phyloP scores from a whole-genome alignment of 306 rosid genomes.

The Bauhinia variegata region DNA sequence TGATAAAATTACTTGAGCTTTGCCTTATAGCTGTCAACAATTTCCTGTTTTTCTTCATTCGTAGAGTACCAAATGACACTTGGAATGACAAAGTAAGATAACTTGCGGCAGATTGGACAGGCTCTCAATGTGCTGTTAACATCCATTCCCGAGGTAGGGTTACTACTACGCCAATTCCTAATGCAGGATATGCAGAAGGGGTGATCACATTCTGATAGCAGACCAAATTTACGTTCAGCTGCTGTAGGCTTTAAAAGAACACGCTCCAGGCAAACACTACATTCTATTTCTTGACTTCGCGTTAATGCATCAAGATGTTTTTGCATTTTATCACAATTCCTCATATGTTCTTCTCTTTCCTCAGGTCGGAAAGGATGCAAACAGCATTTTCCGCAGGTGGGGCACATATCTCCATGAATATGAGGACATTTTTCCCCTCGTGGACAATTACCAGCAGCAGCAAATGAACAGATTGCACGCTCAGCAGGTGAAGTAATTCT shows the following conservation, averaged over 20 bases:
- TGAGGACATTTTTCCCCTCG: conserved; percentile 87
- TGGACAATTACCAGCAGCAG: conserved; percentile 94
- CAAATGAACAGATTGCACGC: conserved; percentile 83
- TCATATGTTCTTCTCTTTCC: conserved; percentile 88
- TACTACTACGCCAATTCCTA: conserved; percentile 96
- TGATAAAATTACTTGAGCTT: conserved; percentile 79
- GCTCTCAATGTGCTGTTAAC: conserved; percentile 86
- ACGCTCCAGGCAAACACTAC: conserved; percentile 94
- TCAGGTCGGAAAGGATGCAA: conserved; percentile 83
- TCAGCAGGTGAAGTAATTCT: conserved; percentile 58
- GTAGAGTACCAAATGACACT: conserved; percentile 94
- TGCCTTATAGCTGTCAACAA: conserved; percentile 83
- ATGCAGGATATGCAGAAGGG: conserved; percentile 96
- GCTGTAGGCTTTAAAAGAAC: conserved; percentile 79
- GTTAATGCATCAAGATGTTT: conserved; percentile 84
- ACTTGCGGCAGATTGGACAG: conserved; percentile 94
- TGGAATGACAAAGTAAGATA: conserved; percentile 93
- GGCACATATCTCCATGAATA: conserved; percentile 87
- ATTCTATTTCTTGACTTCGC: conserved; percentile 92
- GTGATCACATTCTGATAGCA: conserved; percentile 94
- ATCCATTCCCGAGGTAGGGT: conserved; percentile 88
- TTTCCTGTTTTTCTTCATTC: conserved; percentile 83
- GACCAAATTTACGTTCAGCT: conserved; percentile 91
- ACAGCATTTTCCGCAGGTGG: conserved; percentile 84
- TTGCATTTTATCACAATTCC: conserved; percentile 71